phyloP scores from a whole-genome alignment of 208 protist species.

The Leishmania arabica region DNA sequence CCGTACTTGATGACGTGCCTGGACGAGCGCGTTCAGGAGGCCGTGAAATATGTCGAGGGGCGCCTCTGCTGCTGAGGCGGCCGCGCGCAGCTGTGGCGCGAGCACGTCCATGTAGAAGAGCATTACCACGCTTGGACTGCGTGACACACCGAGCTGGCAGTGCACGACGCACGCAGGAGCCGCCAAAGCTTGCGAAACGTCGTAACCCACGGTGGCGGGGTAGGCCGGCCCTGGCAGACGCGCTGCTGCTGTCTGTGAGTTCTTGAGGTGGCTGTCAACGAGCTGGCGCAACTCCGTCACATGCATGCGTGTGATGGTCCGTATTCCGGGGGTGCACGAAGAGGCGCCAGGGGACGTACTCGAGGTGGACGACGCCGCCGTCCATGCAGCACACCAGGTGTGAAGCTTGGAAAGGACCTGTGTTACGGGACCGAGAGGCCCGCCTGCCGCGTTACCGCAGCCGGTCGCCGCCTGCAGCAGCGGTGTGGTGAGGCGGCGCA shows the following conservation, averaged over 20 bases:
- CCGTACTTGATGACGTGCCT: conserved; percentile 48
- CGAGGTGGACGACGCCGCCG: neutral
- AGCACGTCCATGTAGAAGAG: conserved; percentile 39
- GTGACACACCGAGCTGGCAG: conserved; percentile 75
- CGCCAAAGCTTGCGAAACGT: neutral
- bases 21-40: conserved; percentile 45
- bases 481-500: conserved; percentile 26
- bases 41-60: conserved; percentile 9
- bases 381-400: conserved; percentile 11
- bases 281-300: neutral
- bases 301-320: neutral
- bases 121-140: conserved; percentile 74
- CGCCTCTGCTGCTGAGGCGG: neutral
- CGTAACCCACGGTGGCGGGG: neutral
- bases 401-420: conserved; percentile 14
- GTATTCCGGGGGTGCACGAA: neutral
- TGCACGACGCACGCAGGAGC: conserved; percentile 68
- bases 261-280: neutral
- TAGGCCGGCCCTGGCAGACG: neutral
- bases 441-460: neutral
- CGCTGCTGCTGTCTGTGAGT: neutral
- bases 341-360: neutral
- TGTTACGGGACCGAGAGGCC: conserved; percentile 9
- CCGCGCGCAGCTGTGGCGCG: conserved; percentile 4
- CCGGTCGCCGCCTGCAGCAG: conserved; percentile 11